Base-by-base conservation (phyloP, 1,284 basidiomycete species). In the Microbotryum intermedium region DNA sequence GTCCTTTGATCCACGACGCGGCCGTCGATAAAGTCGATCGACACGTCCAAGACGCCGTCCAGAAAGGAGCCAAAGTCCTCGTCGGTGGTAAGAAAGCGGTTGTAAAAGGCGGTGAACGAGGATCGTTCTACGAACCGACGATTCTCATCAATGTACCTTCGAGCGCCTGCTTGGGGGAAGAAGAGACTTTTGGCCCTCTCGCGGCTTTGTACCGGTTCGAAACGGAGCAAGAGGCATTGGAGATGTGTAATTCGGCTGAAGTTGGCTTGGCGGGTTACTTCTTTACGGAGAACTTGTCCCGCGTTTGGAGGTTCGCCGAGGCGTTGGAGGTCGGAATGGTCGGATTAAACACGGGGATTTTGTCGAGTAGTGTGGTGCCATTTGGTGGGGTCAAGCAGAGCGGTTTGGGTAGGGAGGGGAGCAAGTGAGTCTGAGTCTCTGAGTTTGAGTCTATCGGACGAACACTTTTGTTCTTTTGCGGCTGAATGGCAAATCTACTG, bases 241-340 rank as follows among this genome's bases (percentile, higher is more conserved):
- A 81, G 70, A 77, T 88, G 59, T 92, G 92, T 28, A 97, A 98
- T 75, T 77, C 84, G 68, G 80, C 85, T 1, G 82, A 87, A 23
- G 83, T 89, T 49, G 94, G 94, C 0, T 80, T 98, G 28, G 91
- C 92, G 8, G 90, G 88, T 16, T 93, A 93, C n/a, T 92, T 95
- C 78, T 95, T 84, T 78, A 90, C 89, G 46, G 78, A 87, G 59
- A 92, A 97, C 73, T 79, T 93, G 2, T 88, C 88, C 10, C 79
- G 93, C 42, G 87, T 90, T 60, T 97, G 90, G 90, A 82, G 94
- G 51, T 91, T 98, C 21, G 90, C 91, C 26, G 94, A 97, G 77
- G 87, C 83, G 64, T 79, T 97, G 45, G 89, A 98, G 75, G 89
- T 92, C 5, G 94, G 94, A 9, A 97, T 97, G 92, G 88, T 76